phyloP scores from a whole-genome alignment of 345 rosid species.

The Sonneratia alba region DNA sequence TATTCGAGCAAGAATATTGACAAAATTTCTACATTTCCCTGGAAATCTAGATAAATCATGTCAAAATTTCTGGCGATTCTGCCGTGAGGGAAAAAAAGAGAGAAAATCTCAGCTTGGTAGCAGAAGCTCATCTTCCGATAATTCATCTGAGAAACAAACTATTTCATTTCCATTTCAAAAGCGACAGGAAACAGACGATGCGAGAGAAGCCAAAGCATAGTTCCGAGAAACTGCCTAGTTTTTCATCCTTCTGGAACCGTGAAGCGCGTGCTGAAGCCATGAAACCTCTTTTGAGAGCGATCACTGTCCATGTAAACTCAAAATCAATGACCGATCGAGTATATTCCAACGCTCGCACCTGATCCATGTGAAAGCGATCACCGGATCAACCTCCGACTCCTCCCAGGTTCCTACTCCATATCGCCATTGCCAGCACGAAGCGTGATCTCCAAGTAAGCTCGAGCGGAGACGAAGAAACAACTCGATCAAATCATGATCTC shows the following conservation, averaged over 20 bases:
- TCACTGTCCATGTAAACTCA: not conserved
- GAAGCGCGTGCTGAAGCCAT: not conserved
- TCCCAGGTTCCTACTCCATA: not conserved
- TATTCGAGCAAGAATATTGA: not conserved
- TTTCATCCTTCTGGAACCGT: not conserved
- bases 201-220: not conserved
- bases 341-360: slow-evolving; percentile 3
- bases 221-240: not conserved
- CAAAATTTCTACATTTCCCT: not conserved
- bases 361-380: slow-evolving; percentile 4
- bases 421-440: not conserved
- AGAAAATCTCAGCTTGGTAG: not conserved
- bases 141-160: not conserved
- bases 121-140: not conserved
- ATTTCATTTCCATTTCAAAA: not conserved
- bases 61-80: not conserved
- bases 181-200: not conserved
- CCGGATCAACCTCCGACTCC: not conserved
- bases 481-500: not conserved
- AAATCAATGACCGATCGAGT: not conserved
- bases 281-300: not conserved
- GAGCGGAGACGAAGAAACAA: not conserved
- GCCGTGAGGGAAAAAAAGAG: not conserved
- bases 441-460: slow-evolving; percentile 5
- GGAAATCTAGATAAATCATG: not conserved